These are phyloP conservation scores for Trichosporon asahii DNA, from an alignment of 1,284 basidiomycete species.

Conservation along the genomic window DNA sequence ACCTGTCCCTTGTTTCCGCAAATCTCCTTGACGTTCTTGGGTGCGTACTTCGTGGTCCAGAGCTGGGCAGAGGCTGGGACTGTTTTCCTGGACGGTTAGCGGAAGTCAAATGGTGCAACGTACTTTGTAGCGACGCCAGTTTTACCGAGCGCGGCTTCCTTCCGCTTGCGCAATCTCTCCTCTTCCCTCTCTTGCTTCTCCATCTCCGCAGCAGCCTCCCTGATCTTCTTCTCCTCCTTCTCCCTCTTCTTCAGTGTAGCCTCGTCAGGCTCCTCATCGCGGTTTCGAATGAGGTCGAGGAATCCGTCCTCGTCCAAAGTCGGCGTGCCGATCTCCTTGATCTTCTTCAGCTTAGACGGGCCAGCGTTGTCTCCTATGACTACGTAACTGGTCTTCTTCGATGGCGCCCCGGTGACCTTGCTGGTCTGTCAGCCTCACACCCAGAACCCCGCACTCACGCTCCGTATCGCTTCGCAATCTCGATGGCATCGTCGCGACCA, in stretches of 20 bases:
- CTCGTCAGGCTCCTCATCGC: conserved; percentile 62
- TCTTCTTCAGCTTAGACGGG: conserved; percentile 75
- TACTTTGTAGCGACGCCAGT: conserved; percentile 48
- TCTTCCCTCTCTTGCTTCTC: conserved; percentile 61
- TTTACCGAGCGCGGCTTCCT: conserved; percentile 51
- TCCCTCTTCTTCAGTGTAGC: conserved; percentile 61
- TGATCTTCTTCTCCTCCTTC: conserved; percentile 63
- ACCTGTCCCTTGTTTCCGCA: conserved; percentile 92
- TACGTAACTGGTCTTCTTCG: conserved; percentile 85
- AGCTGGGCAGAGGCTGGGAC: conserved; percentile 60
- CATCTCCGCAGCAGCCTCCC: conserved; percentile 67
- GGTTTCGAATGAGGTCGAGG: conserved; percentile 71
- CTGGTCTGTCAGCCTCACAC: conserved; percentile 52
- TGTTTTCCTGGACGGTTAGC: conserved; percentile 45
- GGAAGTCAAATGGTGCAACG: conserved; percentile 10
- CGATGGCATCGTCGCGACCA: conserved; percentile 79
- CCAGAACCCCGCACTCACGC: conserved; percentile 60
- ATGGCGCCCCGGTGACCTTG: conserved; percentile 80
- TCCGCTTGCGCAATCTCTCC: conserved; percentile 65
- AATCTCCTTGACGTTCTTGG: conserved; percentile 78
- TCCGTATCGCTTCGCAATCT: conserved; percentile 88
- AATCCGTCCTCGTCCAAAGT: conserved; percentile 87
- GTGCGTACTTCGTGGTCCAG: conserved; percentile 96
- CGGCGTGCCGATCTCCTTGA: conserved; percentile 71
- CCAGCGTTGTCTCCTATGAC: conserved; percentile 86